Evolutionary conservation across 2,329 filamentous ascomycete species (phyloP).

Genomic region (Cladosporium sphaerospermum): DNA sequence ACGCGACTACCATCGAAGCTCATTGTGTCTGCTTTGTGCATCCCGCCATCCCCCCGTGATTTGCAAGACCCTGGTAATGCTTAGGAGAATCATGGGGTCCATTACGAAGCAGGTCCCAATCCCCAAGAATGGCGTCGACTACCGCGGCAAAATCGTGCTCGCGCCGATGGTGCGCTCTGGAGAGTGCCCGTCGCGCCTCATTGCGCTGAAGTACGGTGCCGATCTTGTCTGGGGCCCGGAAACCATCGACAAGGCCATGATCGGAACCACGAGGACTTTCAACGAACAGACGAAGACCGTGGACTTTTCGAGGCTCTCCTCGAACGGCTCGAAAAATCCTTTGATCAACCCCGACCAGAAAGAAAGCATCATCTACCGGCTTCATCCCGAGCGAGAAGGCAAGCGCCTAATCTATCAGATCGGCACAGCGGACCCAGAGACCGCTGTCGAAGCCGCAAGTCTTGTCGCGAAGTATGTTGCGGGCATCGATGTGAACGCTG

Average conservation of each 20-base stretch:
- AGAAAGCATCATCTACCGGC: slow-evolving; percentile 71
- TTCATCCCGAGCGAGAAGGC: slow-evolving; percentile 72
- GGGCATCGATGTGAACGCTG: slow-evolving; percentile 94
- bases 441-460: slow-evolving; percentile 76
- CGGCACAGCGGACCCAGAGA: slow-evolving; percentile 75
- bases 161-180: slow-evolving; percentile 90
- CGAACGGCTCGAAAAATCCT: slow-evolving; percentile 60
- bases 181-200: slow-evolving; percentile 80
- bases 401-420: slow-evolving; percentile 82
- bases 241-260: slow-evolving; percentile 86
- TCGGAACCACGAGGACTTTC: slow-evolving; percentile 71
- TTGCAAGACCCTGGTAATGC: slow-evolving; percentile 3
- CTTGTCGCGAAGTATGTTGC: slow-evolving; percentile 81
- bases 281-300: slow-evolving; percentile 73
- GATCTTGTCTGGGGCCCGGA: slow-evolving; percentile 98
- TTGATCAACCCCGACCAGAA: slow-evolving; percentile 44
- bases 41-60: not conserved
- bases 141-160: slow-evolving; percentile 86
- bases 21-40: no score
- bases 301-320: slow-evolving; percentile 74
- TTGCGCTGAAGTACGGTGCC: slow-evolving; percentile 89
- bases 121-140: slow-evolving; percentile 82
- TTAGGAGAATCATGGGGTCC: slow-evolving; percentile 27
- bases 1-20: no score
- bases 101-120: slow-evolving; percentile 64